Evolutionary conservation across 78 protist genomes (phyloP).

Genomic region (Protostelium mycophagum): DNA sequence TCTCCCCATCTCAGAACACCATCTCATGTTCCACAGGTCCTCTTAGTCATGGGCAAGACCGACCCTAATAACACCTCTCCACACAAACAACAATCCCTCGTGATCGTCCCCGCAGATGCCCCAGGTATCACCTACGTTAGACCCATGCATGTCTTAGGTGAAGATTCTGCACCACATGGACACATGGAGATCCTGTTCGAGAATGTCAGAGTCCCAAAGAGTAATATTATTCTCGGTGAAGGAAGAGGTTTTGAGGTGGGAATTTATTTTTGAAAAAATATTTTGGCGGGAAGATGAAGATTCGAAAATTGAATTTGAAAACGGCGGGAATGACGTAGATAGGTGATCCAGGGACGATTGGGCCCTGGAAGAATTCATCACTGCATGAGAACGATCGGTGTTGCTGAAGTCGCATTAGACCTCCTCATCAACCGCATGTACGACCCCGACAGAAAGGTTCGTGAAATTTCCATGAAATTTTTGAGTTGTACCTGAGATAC

Average conservation of each 20-base stretch:
- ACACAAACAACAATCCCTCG: constrained; percentile 63
- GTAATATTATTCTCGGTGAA: constrained; percentile 53
- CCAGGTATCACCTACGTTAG: constrained; percentile 43
- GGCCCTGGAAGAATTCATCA: constrained; percentile 90
- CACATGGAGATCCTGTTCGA: constrained; percentile 51
- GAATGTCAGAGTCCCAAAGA: constrained; percentile 64
- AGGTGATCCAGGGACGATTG: constrained; percentile 38
- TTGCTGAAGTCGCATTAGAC: background rate
- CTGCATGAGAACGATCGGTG: constrained; percentile 77
- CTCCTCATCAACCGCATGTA: constrained; percentile 10
- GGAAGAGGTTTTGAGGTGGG: constrained; percentile 79
- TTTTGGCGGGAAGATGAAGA: background rate
- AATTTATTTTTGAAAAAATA: constrained; percentile 12
- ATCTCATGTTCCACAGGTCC: constrained; percentile 2
- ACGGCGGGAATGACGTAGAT: background rate
- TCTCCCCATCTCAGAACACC: constrained; percentile 61
- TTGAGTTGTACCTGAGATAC: too few species aligned
- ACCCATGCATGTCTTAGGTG: constrained; percentile 64
- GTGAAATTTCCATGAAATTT: too few species aligned
- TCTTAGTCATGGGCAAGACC: constrained; percentile 67
- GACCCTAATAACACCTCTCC: constrained; percentile 4
- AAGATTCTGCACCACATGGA: constrained; percentile 80
- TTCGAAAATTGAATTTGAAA: background rate
- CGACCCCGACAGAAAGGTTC: background rate
- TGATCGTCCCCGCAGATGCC: constrained; percentile 79